Percentiles rank a stretch among this genome's conserved stretches.
phyloP scores from a whole-genome alignment of 176 grass and related monocot species.

The Juncus inflexus region DNA sequence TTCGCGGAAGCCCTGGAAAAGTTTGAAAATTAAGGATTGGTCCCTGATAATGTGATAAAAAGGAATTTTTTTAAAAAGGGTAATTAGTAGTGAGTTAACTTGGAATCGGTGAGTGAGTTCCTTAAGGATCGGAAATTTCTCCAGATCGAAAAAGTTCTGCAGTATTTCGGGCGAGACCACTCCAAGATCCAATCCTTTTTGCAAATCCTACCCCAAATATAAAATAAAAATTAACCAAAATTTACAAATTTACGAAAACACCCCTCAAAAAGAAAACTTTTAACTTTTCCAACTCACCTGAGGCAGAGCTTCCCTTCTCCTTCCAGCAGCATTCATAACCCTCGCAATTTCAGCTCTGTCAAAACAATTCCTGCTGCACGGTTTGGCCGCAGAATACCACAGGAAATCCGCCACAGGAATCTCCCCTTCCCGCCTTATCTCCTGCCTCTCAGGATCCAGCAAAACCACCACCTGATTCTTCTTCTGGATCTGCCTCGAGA shows the following conservation, averaged over 20 bases:
- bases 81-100: constrained; percentile 39
- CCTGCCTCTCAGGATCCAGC: constrained; percentile 96
- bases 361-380: constrained; percentile 96
- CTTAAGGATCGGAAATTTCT: constrained; percentile 70
- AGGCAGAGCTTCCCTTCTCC: constrained; percentile 75
- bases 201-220: constrained; percentile 50
- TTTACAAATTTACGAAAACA: constrained; percentile 7
- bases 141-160: constrained; percentile 99
- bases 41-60: no score
- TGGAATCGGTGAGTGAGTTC: constrained; percentile 93
- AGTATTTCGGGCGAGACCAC: constrained; percentile 93
- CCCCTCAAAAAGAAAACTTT: neutral
- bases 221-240: no score
- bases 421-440: constrained; percentile 94
- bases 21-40: constrained; percentile 11
- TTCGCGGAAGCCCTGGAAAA: constrained; percentile 87
- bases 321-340: constrained; percentile 97
- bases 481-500: constrained; percentile 96
- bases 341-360: constrained; percentile 95
- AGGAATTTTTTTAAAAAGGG: constrained; percentile 12
- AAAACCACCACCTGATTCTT: constrained; percentile 89
- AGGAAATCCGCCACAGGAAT: constrained; percentile 85
- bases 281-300: constrained; percentile 45
- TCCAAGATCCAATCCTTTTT: constrained; percentile 94
- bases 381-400: constrained; percentile 94